A percentile compares a stretch with the other conserved stretches of the same genome.
These are phyloP conservation scores for Fomes fomentarius DNA, from an alignment of 1,284 basidiomycete genomes.

Conservation along the genomic window DNA sequence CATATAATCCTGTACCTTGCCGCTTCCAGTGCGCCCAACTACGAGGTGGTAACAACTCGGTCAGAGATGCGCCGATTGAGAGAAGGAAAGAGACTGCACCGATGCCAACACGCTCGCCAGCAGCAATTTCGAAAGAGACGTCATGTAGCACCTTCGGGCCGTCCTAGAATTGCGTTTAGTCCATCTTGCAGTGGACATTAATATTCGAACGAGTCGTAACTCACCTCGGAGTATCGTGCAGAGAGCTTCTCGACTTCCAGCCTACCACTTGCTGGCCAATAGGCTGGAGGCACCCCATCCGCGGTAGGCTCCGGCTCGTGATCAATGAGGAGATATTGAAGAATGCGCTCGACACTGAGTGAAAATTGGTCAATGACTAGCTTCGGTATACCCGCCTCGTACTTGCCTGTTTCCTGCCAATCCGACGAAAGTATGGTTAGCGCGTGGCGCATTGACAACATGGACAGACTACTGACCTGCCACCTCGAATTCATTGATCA, in stretches of 20 bases:
- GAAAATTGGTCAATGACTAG: not conserved
- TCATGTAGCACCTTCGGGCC: conserved; percentile 53
- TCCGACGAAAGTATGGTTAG: not conserved
- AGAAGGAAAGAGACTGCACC: conserved; percentile 26
- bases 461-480: conserved; percentile 47
- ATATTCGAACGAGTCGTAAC: conserved; percentile 14
- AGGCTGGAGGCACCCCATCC: conserved; percentile 65
- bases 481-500: conserved; percentile 61
- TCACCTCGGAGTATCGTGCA: conserved; percentile 52
- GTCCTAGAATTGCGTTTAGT: conserved; percentile 20
- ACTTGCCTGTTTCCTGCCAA: conserved; percentile 7
- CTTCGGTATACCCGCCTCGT: not conserved
- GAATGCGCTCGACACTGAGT: conserved; percentile 39
- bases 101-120: conserved; percentile 60
- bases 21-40: conserved; percentile 76
- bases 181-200: not conserved
- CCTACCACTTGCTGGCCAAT: conserved; percentile 79
- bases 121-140: conserved; percentile 49
- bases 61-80: no score
- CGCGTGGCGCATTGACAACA: no score
- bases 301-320: conserved; percentile 61
- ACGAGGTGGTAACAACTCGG: not conserved
- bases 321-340: conserved; percentile 69
- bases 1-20: conserved; percentile 55
- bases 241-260: conserved; percentile 65